A percentile compares a stretch with the other conserved stretches of the same genome.
phyloP scores from a whole-genome alignment of 352 stramenopile genomes.

The Phytophthora pistaciae region DNA sequence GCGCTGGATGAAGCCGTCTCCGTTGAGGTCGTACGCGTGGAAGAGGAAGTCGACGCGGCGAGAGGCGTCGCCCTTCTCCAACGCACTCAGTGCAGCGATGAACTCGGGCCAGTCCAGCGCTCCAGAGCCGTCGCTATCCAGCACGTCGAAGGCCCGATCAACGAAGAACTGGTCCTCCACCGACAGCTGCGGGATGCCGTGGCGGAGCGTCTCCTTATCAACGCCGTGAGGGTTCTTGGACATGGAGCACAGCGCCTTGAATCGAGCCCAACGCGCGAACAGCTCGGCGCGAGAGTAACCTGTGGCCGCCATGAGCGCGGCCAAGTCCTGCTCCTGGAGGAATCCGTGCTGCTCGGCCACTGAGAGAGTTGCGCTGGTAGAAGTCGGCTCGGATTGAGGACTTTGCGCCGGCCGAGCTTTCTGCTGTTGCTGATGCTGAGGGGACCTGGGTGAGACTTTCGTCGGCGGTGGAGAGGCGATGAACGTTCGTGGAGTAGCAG shows the following conservation, averaged over 20 bases:
- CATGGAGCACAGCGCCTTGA: conserved; percentile 80
- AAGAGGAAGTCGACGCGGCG: conserved; percentile 75
- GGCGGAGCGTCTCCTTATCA: conserved; percentile 75
- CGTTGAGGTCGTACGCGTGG: conserved; percentile 80
- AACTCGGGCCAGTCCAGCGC: conserved; percentile 82
- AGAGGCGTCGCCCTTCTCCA: conserved; percentile 67
- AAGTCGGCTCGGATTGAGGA: conserved; percentile 7
- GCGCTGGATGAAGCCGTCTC: conserved; percentile 65
- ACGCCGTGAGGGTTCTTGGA: conserved; percentile 51
- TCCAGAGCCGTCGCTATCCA: conserved; percentile 69
- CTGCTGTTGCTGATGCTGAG: conserved; percentile 6
- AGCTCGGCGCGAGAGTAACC: conserved; percentile 70
- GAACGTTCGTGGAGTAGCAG: not conserved
- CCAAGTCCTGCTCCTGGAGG: conserved; percentile 65
- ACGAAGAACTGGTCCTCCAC: conserved; percentile 83
- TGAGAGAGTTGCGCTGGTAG: conserved; percentile 1
- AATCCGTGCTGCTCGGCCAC: conserved; percentile 60
- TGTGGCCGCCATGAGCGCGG: conserved; percentile 49
- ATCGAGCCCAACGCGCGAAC: conserved; percentile 74
- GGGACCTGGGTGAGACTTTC: not conserved
- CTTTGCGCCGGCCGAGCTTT: not conserved
- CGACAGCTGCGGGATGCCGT: conserved; percentile 64
- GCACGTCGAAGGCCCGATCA: conserved; percentile 71
- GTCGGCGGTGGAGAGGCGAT: not conserved
- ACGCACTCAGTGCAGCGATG: conserved; percentile 66